Evolutionary conservation across 176 grass and related monocot species (phyloP), one percentile per base, ranked within the genome.

Genomic region (Oryza meyeriana): DNA sequence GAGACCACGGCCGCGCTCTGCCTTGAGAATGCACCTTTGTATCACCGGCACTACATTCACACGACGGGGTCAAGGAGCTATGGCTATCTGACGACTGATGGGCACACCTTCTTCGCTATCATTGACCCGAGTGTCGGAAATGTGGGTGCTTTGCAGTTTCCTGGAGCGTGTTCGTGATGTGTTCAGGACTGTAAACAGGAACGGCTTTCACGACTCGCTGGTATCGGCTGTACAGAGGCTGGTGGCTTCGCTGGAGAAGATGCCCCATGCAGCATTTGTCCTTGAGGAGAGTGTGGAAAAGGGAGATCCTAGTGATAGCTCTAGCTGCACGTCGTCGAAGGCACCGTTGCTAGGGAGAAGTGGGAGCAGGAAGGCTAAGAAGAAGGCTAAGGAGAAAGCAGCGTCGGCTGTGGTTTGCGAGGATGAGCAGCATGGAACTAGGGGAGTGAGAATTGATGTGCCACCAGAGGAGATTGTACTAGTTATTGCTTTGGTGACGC

Each of bases 171-270:
- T n/a, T n/a, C n/a, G n/a, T n/a, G n/a, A n/a, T n/a, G n/a, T n/a
- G n/a, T n/a, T n/a, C n/a, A n/a, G n/a, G n/a, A n/a, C n/a, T n/a
- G n/a, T n/a, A n/a, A n/a, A n/a, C n/a, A n/a, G 59, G 69, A 93
- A 91, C 4, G 75, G 88, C 8, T 63, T 92, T 24, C 88, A 94
- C 6, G 86, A 89, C 38, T 78, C 88, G 0, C 55, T 97, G 71
- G 77, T 98, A 24, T 92, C 92, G 0, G 82, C 91, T 16, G 89
- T 98, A 22, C 88, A 91, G 77, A 72, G 79, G 78, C 79, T 98
- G 27, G 91, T 93, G 42, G 80, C 79, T 38, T 94, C 95, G 2
- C 40, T 98, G 30, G 92, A 94, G 48, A 94, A 93, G 70, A 94
- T 98, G 95, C 95, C 95, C 14, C 90, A 74, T 12, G 83, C 86